Base-by-base conservation (phyloP, 2,329 filamentous ascomycete species). In the Fusarium graminum region DNA sequence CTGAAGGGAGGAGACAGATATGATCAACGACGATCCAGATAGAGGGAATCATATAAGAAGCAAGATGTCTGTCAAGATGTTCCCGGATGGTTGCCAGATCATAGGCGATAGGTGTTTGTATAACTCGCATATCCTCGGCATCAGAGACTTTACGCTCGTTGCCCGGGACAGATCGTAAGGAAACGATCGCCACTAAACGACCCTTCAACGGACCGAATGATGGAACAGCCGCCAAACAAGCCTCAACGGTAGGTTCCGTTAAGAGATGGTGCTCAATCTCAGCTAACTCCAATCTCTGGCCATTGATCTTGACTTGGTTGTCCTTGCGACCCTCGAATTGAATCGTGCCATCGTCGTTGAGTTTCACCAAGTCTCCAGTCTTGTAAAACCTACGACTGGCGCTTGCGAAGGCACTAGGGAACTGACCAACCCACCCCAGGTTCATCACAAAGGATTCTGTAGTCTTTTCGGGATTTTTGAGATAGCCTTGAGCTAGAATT, bases 401-500 rank as follows among this genome's bases (percentile, higher is more conserved):
- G 4, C 12, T 8, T 8, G 19, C 7, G 16, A 3, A 0, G 4
- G 3, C 3, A 6, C 0, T 12, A 0, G 52, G 6, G 4, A 58
- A 52, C 11, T 30, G 29, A 2, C 8, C 7, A 12, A 57, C 59
- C 69, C 69, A 72, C 19, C 16, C 26, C 0, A 67, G 69, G 32
- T 59, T 58, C 25, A 12, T 19, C 12, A 77, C 70, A 25, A 77
- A 78, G 1, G 70, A 68, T 1, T 62, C 16, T 57, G 73, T 54
- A 74, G 80, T 78, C 32, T 61, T 64, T 8, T 51, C 19, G 8
- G 71, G n/a, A 1, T 76, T 72, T 44, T 84, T 82, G 17, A 84
- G 72, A 59, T 87, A 87, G 16, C 83, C 82, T 26, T 80, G 74
- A 19, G 81, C 82, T 6, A 87, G 79, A 3, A 80, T 79, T 14